Evolutionary conservation across 192 early-diverging fungal genomes (phyloP), one percentile per base, ranked within the genome.

Genomic region (Coemansia sp.): DNA sequence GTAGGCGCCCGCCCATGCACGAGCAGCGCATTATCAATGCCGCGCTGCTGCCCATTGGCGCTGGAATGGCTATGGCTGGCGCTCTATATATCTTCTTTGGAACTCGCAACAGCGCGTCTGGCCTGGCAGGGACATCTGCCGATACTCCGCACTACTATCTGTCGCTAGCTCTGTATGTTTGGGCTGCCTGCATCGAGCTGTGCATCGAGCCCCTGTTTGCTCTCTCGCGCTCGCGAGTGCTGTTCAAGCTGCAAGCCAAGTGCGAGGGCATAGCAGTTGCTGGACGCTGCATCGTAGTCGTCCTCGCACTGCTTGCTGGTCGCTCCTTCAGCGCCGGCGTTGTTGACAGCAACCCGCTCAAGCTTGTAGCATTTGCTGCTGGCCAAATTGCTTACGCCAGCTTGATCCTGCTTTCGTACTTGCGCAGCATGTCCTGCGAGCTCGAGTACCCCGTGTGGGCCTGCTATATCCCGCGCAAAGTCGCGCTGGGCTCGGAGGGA

Each of bases 201-300:
- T 42, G 85, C 1, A 84, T 90, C 14, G 97, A 99, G 74, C 97
- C 97, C 8, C 71, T 98, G 36, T 96, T 89, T 77, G 88, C 93
- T 31, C 66, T 92, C 15, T 85, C 90, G 0, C 85, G 90, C 35
- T 87, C 87, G 59, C 85, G 84, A 36, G 74, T 96, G 20, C 79
- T 91, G 73, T 94, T 94, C 68, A 85, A 85, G 59, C 65, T 92
- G 11, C 89, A 96, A 19, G 95, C 94, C 4, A 76, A 83, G 29
- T 85, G 94, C 35, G 96, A 99, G 68, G 94, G 92, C 0, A 57
- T 85, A n/a, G 94, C 92, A 0, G 89, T 98, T 24, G 42, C 90
- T 35, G 71, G 88, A 14, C 85, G 91, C 60, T 97, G 94, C 62
- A 29, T 92, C 6, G 65, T 86, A 5, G 90, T 93, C 3, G 85